These are phyloP conservation scores for Pholiota molesta DNA, from an alignment of 768 basidiomycete species.

Conservation along the genomic window DNA sequence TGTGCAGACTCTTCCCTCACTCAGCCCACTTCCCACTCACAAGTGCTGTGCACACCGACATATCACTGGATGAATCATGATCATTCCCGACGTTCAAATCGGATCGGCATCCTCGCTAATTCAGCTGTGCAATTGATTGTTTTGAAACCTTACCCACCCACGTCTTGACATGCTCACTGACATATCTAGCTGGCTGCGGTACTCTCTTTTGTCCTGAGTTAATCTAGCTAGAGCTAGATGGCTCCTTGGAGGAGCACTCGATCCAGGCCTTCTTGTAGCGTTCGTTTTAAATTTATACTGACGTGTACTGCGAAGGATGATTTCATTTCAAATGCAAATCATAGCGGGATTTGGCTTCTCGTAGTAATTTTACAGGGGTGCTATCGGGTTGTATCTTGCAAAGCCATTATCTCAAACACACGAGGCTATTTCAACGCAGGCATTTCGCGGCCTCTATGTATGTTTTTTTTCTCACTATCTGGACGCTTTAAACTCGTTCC, in stretches of 20 bases:
- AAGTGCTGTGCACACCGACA: neutral
- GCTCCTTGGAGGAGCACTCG: neutral
- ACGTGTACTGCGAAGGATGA: neutral
- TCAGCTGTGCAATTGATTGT: neutral
- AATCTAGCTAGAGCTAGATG: neutral
- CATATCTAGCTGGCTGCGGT: neutral
- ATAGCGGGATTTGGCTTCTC: too few relatives aligned
- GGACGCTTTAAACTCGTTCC: neutral
- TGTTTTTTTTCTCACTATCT: neutral
- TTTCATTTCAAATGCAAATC: neutral
- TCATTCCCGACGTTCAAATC: neutral
- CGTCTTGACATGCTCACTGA: constrained; percentile 1
- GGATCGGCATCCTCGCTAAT: neutral
- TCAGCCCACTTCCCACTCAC: neutral
- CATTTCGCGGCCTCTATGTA: neutral
- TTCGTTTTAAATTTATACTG: neutral
- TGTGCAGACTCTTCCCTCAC: too few relatives aligned
- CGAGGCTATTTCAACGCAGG: neutral
- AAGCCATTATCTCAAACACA: neutral
- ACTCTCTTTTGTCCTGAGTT: neutral
- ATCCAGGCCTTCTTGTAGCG: neutral
- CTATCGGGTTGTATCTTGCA: too few relatives aligned
- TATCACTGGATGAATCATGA: neutral
- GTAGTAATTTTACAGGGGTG: too few relatives aligned
- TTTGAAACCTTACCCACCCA: neutral